Evolutionary conservation across 352 stramenopile species (phyloP).

Genomic region (Phytophthora tubulina): DNA sequence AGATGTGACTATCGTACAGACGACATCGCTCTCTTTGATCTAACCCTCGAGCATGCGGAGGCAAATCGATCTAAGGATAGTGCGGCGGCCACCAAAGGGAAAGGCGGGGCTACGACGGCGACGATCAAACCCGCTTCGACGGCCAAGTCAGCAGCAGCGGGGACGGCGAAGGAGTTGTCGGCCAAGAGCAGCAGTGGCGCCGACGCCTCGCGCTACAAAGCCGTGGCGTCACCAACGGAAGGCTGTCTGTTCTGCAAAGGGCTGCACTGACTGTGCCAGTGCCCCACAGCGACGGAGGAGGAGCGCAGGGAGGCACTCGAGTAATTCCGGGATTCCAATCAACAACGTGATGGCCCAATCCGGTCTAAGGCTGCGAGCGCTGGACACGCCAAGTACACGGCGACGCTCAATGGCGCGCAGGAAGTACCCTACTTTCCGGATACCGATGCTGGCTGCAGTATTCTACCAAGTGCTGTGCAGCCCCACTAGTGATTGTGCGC

Average conservation of each 20-base stretch:
- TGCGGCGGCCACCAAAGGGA: background rate
- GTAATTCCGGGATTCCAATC: slow-evolving; percentile 3
- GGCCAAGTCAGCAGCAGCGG: too few relatives aligned
- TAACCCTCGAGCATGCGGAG: slow-evolving; percentile 24
- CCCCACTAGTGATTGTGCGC: background rate
- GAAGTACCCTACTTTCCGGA: slow-evolving; percentile 9
- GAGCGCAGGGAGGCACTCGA: background rate
- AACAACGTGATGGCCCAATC: background rate
- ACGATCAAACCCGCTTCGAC: too few relatives aligned
- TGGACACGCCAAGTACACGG: background rate
- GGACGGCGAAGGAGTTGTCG: too few relatives aligned
- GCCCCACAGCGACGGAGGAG: slow-evolving; percentile 11
- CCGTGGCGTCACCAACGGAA: slow-evolving; percentile 1
- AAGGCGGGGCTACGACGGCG: too few relatives aligned
- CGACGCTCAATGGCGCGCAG: background rate
- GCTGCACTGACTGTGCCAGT: slow-evolving; percentile 1
- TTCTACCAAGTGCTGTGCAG: background rate
- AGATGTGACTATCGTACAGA: slow-evolving; percentile 4
- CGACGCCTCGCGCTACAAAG: background rate
- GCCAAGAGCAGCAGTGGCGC: too few relatives aligned
- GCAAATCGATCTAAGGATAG: slow-evolving; percentile 7
- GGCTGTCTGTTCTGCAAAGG: slow-evolving; percentile 19
- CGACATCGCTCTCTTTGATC: slow-evolving; percentile 12
- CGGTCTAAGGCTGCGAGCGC: slow-evolving; percentile 1
- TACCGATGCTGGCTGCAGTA: slow-evolving; percentile 9